phyloP scores from a whole-genome alignment of 805 yeast species.

The Priceomyces fermenticarens region DNA sequence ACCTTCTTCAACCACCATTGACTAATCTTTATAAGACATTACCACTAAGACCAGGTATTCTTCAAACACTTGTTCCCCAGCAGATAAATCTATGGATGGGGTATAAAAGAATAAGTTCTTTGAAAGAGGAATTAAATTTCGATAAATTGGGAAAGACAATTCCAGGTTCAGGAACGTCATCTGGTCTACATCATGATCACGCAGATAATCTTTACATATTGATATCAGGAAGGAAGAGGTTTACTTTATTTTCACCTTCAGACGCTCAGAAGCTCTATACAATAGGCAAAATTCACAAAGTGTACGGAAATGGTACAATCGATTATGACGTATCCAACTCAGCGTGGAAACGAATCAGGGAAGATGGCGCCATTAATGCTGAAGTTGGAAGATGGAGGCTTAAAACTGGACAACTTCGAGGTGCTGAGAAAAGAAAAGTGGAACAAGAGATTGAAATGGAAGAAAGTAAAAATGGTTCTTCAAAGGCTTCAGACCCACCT shows the following conservation, averaged over 20 bases:
- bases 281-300: slow-evolving; percentile 54
- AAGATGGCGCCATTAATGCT: slow-evolving; percentile 58
- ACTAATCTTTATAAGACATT: slow-evolving; percentile 29
- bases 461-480: not conserved
- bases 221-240: slow-evolving; percentile 58
- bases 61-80: slow-evolving; percentile 52
- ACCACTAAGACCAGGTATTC: slow-evolving; percentile 41
- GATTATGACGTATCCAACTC: slow-evolving; percentile 57
- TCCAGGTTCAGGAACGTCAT: slow-evolving; percentile 60
- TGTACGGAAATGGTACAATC: slow-evolving; percentile 63
- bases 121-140: slow-evolving; percentile 12
- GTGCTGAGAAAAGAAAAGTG: slow-evolving; percentile 17
- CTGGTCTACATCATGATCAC: slow-evolving; percentile 79
- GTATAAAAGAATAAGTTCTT: slow-evolving; percentile 16
- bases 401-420: slow-evolving; percentile 10
- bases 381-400: slow-evolving; percentile 47
- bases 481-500: slow-evolving; percentile 45
- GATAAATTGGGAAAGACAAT: slow-evolving; percentile 48
- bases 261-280: slow-evolving; percentile 60
- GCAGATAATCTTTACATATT: slow-evolving; percentile 73
- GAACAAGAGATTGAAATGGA: slow-evolving; percentile 13
- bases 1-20: slow-evolving; percentile 62
- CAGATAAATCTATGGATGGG: slow-evolving; percentile 80
- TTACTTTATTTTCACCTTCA: slow-evolving; percentile 63
- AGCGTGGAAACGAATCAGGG: slow-evolving; percentile 58